Conservation (phyloP, 139 green algal genomes). For the Auxenochlorella pyrenoidosa region DNA sequence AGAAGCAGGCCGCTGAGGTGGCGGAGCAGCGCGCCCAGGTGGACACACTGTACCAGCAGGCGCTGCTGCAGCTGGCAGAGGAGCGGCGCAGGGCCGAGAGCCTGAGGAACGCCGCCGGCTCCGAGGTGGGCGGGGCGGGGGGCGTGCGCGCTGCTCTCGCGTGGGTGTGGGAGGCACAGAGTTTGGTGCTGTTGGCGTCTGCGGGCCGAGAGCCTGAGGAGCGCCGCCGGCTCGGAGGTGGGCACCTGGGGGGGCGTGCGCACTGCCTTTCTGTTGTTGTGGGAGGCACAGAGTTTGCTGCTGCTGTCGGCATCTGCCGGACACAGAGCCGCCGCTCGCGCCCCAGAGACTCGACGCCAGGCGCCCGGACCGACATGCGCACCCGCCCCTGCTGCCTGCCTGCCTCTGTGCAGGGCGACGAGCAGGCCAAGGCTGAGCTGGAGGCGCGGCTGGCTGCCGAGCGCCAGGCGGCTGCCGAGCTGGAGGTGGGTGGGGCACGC, state of each 20-base stretch:
- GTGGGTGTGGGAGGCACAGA: too few species aligned
- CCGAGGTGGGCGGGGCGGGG: background rate
- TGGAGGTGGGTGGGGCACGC: background rate
- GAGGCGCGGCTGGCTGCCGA: background rate
- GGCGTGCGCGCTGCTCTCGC: too few species aligned
- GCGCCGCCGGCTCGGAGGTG: background rate
- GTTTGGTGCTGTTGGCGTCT: too few species aligned
- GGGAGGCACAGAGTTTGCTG: too few species aligned
- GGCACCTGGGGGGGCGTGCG: too few species aligned
- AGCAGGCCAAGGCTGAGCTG: background rate
- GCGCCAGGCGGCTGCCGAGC: background rate
- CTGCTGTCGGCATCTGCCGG: too few species aligned
- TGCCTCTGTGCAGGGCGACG: background rate
- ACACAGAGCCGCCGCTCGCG: too few species aligned
- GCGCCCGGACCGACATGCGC: too few species aligned
- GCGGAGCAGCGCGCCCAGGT: background rate
- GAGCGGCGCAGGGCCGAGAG: background rate
- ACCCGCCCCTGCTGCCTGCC: too few species aligned
- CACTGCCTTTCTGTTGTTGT: too few species aligned
- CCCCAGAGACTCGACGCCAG: too few species aligned
- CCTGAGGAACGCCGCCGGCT: background rate
- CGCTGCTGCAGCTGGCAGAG: background rate
- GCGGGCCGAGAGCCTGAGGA: background rate
- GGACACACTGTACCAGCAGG: background rate
- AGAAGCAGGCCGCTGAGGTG: background rate